Evolutionary conservation across 768 basidiomycete species (phyloP), one percentile per base, ranked within the genome.

Genomic region (Daedalea quercina): DNA sequence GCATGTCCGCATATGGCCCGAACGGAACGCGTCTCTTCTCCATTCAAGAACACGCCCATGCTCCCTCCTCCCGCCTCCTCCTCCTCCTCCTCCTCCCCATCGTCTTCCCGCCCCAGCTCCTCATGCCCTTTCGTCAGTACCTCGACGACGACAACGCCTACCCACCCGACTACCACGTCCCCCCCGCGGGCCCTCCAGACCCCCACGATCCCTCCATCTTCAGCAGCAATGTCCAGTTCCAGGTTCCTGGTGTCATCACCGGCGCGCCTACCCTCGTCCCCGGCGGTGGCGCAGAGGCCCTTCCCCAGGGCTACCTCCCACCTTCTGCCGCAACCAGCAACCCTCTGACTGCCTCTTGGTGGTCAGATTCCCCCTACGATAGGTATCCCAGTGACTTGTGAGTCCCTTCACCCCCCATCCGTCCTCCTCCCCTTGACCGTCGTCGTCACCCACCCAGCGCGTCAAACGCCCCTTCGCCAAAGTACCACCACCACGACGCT

Each of bases 271-370:
- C 77, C 1, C 74, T 89, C 20, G 84, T 83, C 1, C 80, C 76
- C 1, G 86, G 85, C 20, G 87, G 86, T 22, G 86, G 88, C 33
- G 86, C 83, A 9, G 88, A 89, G 66, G 80, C 85, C 13, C 63
- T 88, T n/a, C 79, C 84, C 11, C 68, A 70, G 2, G 74, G 74
- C 35, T 66, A 76, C 53, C 57, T 68, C 25, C 54, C 58, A 43
- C 58, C 48, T 20, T 23, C 54, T 57, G 43, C 58, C 48, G 19
- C 48, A 11, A 43, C 50, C 53, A 34, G 64, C 17, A 58, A 42
- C 65, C 65, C 63, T 9, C 49, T 67, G 19, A 66, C 71, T 34
- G 67, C 74, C 7, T 60, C 72, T 3, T 86, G 84, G 84, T 75
- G 80, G 53, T 54, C 71, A 6, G 75, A 78, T 57, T 24, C 54